These are phyloP conservation scores for Fusarium sp. DNA, from an alignment of 2,329 filamentous ascomycete genomes.

Conservation along the genomic window DNA sequence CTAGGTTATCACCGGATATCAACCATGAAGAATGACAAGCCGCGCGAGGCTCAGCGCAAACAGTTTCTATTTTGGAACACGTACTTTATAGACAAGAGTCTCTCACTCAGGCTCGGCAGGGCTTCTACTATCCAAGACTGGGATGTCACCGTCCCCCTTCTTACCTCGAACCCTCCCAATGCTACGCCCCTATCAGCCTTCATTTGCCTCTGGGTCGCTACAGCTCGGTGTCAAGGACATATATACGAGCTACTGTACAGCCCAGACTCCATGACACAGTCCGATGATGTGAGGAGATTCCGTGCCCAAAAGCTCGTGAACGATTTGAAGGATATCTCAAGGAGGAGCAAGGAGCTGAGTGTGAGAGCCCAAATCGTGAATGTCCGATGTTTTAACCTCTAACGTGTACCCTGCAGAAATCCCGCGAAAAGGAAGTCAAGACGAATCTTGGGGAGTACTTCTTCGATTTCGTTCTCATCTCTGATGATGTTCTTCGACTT, in stretches of 20 bases:
- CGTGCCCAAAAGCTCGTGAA: conserved; percentile 46
- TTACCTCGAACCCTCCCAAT: conserved; percentile 45
- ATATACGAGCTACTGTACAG: conserved; percentile 66
- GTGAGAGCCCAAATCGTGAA: conserved; percentile 14
- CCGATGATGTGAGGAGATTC: conserved; percentile 45
- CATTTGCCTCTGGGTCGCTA: conserved; percentile 59
- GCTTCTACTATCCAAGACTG: conserved; percentile 65
- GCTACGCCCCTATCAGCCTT: conserved; percentile 43
- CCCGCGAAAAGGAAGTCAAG: conserved; percentile 38
- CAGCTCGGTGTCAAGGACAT: conserved; percentile 63
- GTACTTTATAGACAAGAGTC: conserved; percentile 64
- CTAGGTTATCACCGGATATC: conserved; percentile 44
- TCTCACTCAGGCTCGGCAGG: conserved; percentile 64
- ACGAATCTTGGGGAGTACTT: conserved; percentile 43
- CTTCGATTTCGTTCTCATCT: conserved; percentile 49
- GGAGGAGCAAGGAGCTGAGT: conserved; percentile 16
- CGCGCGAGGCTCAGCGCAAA: conserved; percentile 32
- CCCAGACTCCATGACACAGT: conserved; percentile 50
- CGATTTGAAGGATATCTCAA: conserved; percentile 45
- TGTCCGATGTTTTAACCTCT: background rate
- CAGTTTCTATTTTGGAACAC: conserved; percentile 64
- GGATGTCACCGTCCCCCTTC: conserved; percentile 58
- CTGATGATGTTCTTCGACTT: conserved; percentile 54
- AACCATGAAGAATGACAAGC: conserved; percentile 37
- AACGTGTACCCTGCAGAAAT: background rate